Conservation (phyloP, 2,329 filamentous ascomycete species). For the Massarina eburnea region DNA sequence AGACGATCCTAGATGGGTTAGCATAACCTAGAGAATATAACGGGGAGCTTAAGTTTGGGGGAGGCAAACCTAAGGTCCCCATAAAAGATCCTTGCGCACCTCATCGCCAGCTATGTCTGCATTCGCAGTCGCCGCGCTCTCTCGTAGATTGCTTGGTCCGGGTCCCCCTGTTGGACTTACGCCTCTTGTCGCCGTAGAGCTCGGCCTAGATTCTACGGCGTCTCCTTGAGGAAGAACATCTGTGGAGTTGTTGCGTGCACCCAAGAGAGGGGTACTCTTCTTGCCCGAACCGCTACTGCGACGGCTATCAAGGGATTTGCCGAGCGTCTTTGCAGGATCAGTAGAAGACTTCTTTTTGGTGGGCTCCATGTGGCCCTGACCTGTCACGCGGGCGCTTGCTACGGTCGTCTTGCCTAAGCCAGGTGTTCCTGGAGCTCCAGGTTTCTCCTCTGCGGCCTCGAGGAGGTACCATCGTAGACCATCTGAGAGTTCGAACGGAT, state of each 20-base stretch:
- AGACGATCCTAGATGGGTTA: not conserved
- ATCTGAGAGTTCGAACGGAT: slow-evolving; percentile 94
- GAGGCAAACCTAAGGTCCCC: slow-evolving; percentile 44
- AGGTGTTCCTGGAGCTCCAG: slow-evolving; percentile 83
- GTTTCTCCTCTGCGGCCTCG: slow-evolving; percentile 90
- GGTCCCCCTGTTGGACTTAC: slow-evolving; percentile 34
- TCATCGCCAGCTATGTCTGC: slow-evolving; percentile 34
- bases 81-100: slow-evolving; percentile 49
- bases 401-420: slow-evolving; percentile 91
- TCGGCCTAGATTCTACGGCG: slow-evolving; percentile 24
- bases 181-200: slow-evolving; percentile 34
- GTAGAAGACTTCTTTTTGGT: slow-evolving; percentile 47
- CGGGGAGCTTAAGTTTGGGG: slow-evolving; percentile 36
- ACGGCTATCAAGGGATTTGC: slow-evolving; percentile 86
- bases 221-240: slow-evolving; percentile 28
- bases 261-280: slow-evolving; percentile 61
- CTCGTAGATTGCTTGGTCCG: slow-evolving; percentile 36
- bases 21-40: not conserved
- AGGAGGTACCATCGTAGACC: slow-evolving; percentile 95
- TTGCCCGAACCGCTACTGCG: slow-evolving; percentile 85
- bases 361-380: slow-evolving; percentile 65
- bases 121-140: slow-evolving; percentile 29
- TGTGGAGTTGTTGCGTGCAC: slow-evolving; percentile 26
- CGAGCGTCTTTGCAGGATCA: slow-evolving; percentile 57
- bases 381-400: slow-evolving; percentile 82